A percentile compares a stretch with the other conserved stretches of the same genome.
Conservation (phyloP, 2,329 filamentous ascomycete species). For the Rhytidhysteron rufulum region DNA sequence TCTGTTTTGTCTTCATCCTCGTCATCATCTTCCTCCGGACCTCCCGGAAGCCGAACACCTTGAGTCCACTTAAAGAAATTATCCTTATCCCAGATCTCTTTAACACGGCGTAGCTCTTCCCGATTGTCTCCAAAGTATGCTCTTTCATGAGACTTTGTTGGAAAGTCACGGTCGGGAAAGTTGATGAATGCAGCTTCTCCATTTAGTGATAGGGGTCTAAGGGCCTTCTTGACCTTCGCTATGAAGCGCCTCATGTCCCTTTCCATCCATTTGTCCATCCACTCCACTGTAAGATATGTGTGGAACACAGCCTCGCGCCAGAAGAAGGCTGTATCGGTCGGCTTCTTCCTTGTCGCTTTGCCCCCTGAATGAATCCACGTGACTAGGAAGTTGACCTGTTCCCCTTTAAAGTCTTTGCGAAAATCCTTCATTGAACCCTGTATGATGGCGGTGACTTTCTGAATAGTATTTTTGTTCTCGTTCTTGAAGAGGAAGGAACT, state of each 20-base stretch:
- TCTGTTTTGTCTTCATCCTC: not conserved
- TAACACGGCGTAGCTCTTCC: conserved; percentile 17
- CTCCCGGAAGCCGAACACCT: not conserved
- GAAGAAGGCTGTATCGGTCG: conserved; percentile 20
- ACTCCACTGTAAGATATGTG: conserved; percentile 27
- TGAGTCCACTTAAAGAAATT: conserved; percentile 24
- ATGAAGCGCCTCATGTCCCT: conserved; percentile 21
- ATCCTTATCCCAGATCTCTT: conserved; percentile 21
- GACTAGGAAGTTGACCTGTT: conserved; percentile 13
- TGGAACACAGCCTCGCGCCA: conserved; percentile 28
- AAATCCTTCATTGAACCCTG: conserved; percentile 12
- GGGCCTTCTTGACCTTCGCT: conserved; percentile 13
- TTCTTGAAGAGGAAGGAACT: conserved; percentile 20
- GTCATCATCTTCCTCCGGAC: not conserved
- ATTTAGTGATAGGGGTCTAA: conserved; percentile 16
- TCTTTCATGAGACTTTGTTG: conserved; percentile 12
- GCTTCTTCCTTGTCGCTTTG: conserved; percentile 3
- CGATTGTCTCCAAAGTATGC: conserved; percentile 31
- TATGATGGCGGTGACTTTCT: conserved; percentile 9
- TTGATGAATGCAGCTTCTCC: conserved; percentile 24
- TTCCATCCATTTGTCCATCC: conserved; percentile 31
- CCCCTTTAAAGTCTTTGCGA: conserved; percentile 9
- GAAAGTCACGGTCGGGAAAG: conserved; percentile 19
- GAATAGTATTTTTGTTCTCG: not conserved
- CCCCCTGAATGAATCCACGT: conserved; percentile 28